Conservation (phyloP, 2,329 filamentous ascomycete genomes). For the Scedosporium apiospermum region DNA sequence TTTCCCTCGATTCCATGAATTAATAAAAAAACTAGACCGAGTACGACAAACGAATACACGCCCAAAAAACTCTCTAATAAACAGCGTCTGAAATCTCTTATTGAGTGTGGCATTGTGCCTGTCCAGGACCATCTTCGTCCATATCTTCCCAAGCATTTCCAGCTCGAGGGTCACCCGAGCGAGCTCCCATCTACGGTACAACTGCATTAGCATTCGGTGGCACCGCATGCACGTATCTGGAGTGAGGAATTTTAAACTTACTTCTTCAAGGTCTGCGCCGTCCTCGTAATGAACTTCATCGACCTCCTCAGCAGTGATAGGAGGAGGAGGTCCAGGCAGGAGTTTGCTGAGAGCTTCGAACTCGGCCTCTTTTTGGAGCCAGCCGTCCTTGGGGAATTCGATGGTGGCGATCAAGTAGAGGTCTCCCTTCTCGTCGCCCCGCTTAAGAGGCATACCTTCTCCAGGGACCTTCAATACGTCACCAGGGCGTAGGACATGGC, state of each 20-base stretch:
- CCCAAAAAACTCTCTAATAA: not conserved
- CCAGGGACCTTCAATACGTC: slow-evolving; percentile 78
- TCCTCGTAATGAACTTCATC: slow-evolving; percentile 84
- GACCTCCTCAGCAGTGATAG: slow-evolving; percentile 61
- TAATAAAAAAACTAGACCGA: not conserved
- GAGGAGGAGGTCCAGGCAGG: slow-evolving; percentile 54
- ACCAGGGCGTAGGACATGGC: slow-evolving; percentile 72
- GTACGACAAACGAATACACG: not conserved
- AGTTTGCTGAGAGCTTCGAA: slow-evolving; percentile 65
- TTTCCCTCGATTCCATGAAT: not conserved
- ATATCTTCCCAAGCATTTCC: slow-evolving; percentile 62
- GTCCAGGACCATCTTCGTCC: slow-evolving; percentile 56
- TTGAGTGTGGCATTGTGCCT: slow-evolving; percentile 65
- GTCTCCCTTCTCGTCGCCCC: slow-evolving; percentile 74
- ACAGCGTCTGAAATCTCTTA: slow-evolving; percentile 27
- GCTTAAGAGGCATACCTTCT: slow-evolving; percentile 93
- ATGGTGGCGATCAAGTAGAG: slow-evolving; percentile 80
- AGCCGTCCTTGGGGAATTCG: slow-evolving; percentile 80
- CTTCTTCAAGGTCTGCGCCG: slow-evolving; percentile 74
- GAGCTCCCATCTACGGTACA: slow-evolving; percentile 54
- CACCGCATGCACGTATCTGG: not conserved
- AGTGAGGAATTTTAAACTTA: slow-evolving; percentile 23
- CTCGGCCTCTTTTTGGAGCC: slow-evolving; percentile 62
- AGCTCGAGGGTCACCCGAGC: slow-evolving; percentile 57
- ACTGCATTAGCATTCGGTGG: slow-evolving; percentile 9